Conservation (phyloP, 2,329 filamentous ascomycete genomes). For the Emergomyces orientalis region DNA sequence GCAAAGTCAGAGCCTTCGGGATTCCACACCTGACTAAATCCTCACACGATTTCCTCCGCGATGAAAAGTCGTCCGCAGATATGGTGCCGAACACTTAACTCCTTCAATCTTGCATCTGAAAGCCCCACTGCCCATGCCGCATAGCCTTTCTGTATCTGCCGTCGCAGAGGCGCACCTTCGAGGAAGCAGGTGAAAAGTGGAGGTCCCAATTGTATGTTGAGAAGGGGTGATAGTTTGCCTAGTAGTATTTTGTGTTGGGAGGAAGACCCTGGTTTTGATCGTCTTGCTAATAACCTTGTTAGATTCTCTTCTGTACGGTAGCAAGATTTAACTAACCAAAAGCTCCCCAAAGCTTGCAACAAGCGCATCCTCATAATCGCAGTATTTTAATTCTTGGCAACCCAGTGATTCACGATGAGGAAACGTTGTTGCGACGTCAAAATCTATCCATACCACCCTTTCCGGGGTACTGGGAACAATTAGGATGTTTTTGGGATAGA, state of each 20-base stretch:
- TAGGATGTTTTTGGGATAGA: neutral
- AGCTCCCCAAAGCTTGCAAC: neutral
- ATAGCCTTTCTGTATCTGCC: too few species aligned
- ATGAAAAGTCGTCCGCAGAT: neutral
- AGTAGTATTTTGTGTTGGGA: neutral
- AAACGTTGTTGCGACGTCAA: neutral
- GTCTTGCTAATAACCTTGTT: neutral
- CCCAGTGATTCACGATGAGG: neutral
- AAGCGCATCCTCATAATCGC: neutral
- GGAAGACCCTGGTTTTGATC: neutral
- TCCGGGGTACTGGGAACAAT: neutral
- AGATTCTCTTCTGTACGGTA: neutral
- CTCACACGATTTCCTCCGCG: neutral
- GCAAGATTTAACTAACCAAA: neutral
- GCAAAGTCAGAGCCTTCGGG: neutral
- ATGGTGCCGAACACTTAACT: neutral
- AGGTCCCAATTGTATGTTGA: neutral
- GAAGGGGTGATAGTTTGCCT: neutral
- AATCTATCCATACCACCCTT: neutral
- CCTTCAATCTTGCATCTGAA: neutral
- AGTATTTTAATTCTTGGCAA: neutral
- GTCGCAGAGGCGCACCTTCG: neutral
- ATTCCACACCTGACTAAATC: conserved; percentile 1
- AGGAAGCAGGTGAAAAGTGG: neutral
- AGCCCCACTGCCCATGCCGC: neutral